Evolutionary conservation across 2,329 filamentous ascomycete genomes (phyloP).

Genomic region (Paracoccidioides brasiliensis): DNA sequence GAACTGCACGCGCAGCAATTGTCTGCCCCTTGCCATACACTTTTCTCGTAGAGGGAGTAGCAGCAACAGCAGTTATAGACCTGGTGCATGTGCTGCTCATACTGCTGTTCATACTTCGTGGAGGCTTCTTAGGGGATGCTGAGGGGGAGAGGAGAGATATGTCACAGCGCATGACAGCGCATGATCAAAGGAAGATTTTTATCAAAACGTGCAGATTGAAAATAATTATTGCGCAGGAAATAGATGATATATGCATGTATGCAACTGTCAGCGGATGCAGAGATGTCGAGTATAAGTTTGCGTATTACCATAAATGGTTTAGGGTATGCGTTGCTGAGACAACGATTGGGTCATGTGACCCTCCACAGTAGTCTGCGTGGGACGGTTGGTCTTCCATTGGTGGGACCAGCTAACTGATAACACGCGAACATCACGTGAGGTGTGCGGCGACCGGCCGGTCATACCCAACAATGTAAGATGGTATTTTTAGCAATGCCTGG

Average conservation of each 20-base stretch:
- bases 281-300: not conserved
- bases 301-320: not conserved
- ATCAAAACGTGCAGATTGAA: not conserved
- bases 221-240: not conserved
- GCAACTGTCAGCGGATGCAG: not conserved
- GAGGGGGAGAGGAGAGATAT: not conserved
- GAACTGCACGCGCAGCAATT: constrained; percentile 24
- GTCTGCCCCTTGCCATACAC: constrained; percentile 25
- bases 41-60: constrained; percentile 16
- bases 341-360: not conserved
- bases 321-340: not conserved
- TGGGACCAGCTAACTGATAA: too few relatives aligned
- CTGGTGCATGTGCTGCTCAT: not conserved
- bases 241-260: not conserved
- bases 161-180: not conserved
- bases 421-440: too few relatives aligned
- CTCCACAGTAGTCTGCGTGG: too few relatives aligned
- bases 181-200: not conserved
- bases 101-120: not conserved
- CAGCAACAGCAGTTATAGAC: not conserved
- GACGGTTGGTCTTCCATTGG: too few relatives aligned
- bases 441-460: too few relatives aligned
- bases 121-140: not conserved
- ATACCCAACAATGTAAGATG: too few relatives aligned
- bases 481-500: too few relatives aligned